Evolutionary conservation across 2,329 filamentous ascomycete species (phyloP).

Genomic region (Nannizziopsis arthrosporioides): DNA sequence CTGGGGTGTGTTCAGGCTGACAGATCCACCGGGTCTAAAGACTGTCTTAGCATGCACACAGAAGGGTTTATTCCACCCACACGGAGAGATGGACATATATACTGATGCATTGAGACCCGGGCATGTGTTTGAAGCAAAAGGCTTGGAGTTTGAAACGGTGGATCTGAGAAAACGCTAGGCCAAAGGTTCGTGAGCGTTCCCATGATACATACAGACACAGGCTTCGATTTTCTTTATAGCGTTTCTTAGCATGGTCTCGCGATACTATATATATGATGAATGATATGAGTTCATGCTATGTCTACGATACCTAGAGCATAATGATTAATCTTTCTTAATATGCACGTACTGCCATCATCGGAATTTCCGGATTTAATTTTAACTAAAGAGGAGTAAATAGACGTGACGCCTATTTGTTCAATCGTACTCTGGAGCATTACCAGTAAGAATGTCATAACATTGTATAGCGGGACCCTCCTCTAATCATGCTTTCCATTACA

Average conservation of each 20-base stretch:
- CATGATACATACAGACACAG: not conserved
- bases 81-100: constrained; percentile 60
- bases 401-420: too few relatives aligned
- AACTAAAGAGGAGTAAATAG: too few relatives aligned
- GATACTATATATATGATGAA: not conserved
- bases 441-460: too few relatives aligned
- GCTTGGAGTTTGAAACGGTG: constrained; percentile 55
- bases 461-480: too few relatives aligned
- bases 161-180: constrained; percentile 41
- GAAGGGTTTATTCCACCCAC: constrained; percentile 72
- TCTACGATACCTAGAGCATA: too few relatives aligned
- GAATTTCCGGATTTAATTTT: too few relatives aligned
- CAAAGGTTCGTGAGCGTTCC: not conserved
- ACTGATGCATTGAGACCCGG: constrained; percentile 60
- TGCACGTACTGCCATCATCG: too few relatives aligned
- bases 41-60: constrained; percentile 71
- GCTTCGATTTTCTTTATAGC: not conserved
- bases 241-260: not conserved
- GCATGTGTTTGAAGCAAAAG: constrained; percentile 58
- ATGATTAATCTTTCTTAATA: too few relatives aligned
- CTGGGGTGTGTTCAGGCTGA: constrained; percentile 85
- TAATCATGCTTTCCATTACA: too few relatives aligned
- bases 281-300: too few relatives aligned
- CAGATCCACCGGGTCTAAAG: constrained; percentile 79
- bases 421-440: too few relatives aligned